Conservation (phyloP, 108 stramenopile species). For the Nannochloropsis oceanica region DNA sequence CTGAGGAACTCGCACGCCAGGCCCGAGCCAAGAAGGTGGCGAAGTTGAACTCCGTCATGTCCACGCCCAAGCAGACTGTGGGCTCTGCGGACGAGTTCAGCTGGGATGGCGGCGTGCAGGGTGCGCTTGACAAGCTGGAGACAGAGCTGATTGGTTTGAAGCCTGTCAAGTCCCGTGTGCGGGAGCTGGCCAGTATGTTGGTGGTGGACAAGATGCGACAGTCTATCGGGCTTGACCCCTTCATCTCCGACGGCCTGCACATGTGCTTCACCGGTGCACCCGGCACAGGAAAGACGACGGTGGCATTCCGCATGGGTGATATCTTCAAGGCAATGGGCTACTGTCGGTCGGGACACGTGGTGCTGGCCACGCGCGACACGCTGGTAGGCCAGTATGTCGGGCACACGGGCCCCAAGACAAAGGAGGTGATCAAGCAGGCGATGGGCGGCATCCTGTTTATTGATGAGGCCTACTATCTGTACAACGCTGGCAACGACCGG, state of each 20-base stretch:
- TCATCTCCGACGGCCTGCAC: slow-evolving; percentile 54
- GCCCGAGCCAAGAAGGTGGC: not conserved
- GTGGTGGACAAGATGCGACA: slow-evolving; percentile 96
- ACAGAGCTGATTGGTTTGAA: slow-evolving; percentile 75
- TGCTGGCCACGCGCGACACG: slow-evolving; percentile 91
- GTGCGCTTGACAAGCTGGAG: slow-evolving; percentile 83
- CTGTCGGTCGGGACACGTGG: slow-evolving; percentile 84
- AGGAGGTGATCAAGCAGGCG: slow-evolving; percentile 98
- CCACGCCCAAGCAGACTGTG: not conserved
- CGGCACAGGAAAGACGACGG: slow-evolving; percentile 96
- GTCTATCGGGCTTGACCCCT: slow-evolving; percentile 89
- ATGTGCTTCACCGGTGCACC: slow-evolving; percentile 92
- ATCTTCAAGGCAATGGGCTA: slow-evolving; percentile 96
- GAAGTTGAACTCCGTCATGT: not conserved
- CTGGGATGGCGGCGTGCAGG: slow-evolving; percentile 95
- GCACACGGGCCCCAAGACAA: slow-evolving; percentile 96
- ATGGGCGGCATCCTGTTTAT: slow-evolving; percentile 77
- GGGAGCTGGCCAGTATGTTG: slow-evolving; percentile 88
- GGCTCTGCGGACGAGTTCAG: slow-evolving; percentile 93
- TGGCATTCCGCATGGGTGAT: slow-evolving; percentile 93
- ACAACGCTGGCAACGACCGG: slow-evolving; percentile 92
- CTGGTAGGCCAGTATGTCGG: slow-evolving; percentile 97
- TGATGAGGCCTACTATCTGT: slow-evolving; percentile 97
- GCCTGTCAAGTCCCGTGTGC: slow-evolving; percentile 84
- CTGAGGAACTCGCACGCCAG: not conserved